Percentiles rank a stretch among this genome's conserved stretches.
Evolutionary conservation across 306 rosid species (phyloP).

Genomic region (Vigna reflexopilosa): DNA sequence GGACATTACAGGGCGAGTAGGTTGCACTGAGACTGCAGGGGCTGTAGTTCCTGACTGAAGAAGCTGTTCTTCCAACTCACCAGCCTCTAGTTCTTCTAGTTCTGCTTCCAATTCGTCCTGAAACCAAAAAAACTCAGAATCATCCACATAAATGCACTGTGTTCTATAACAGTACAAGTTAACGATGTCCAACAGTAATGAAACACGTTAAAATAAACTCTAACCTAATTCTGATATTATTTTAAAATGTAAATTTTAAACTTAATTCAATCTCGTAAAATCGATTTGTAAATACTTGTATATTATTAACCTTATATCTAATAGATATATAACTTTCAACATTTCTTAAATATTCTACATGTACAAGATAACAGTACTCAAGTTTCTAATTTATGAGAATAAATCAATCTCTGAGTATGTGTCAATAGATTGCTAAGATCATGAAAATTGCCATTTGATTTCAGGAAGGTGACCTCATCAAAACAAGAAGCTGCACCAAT

Average conservation of each 20-base stretch:
- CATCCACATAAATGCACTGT: conserved; percentile 14
- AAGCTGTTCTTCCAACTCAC: conserved; percentile 93
- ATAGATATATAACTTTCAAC: fast-evolving
- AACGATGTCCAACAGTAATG: no score
- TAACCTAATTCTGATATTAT: no score
- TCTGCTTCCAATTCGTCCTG: conserved; percentile 97
- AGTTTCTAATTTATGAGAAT: no score
- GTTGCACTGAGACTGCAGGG: conserved; percentile 83
- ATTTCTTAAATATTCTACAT: no score
- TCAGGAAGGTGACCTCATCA: conserved; percentile 72
- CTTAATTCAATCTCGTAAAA: fast-evolving
- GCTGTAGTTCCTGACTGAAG: conserved; percentile 89
- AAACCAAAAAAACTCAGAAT: conserved; percentile 41
- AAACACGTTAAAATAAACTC: no score
- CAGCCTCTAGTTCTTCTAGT: conserved; percentile 94
- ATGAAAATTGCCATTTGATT: conserved; percentile 7
- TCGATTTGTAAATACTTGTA: no score
- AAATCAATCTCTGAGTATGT: no score
- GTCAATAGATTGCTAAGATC: no score
- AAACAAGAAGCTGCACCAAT: conserved; percentile 83
- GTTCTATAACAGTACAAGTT: background rate
- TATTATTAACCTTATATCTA: no score
- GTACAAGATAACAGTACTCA: no score
- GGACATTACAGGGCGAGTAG: conserved; percentile 70
- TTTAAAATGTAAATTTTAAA: fast-evolving